These are phyloP conservation scores for Coprinellus micaceus DNA, from an alignment of 768 basidiomycete species.

Conservation along the genomic window DNA sequence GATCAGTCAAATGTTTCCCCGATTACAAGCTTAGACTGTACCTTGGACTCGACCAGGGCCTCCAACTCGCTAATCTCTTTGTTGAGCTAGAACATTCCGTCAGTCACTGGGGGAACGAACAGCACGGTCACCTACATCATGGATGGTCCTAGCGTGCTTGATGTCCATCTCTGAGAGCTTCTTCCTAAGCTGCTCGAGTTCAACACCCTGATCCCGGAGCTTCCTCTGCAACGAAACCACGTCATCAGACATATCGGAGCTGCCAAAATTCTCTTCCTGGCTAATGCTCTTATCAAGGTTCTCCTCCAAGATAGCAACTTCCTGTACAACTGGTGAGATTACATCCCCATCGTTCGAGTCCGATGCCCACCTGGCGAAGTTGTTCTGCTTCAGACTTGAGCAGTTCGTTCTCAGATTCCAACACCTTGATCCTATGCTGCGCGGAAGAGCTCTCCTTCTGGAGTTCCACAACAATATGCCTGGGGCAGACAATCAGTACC, in stretches of 20 bases:
- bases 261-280: conserved; percentile 39
- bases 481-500: conserved; percentile 19
- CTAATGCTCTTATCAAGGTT: conserved; percentile 61
- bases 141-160: conserved; percentile 65
- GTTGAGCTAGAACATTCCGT: conserved; percentile 54
- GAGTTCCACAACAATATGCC: conserved; percentile 85
- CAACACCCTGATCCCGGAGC: conserved; percentile 51
- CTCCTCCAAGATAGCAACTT: conserved; percentile 73
- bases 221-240: conserved; percentile 38
- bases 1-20: background rate
- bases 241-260: conserved; percentile 22
- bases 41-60: conserved; percentile 91
- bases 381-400: conserved; percentile 65
- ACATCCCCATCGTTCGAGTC: too few species aligned
- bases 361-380: conserved; percentile 58
- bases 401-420: conserved; percentile 74
- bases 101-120: background rate
- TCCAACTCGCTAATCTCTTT: conserved; percentile 93
- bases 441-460: conserved; percentile 72
- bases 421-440: conserved; percentile 61
- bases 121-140: conserved; percentile 52
- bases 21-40: conserved; percentile 23
- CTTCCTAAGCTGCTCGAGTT: conserved; percentile 69
- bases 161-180: conserved; percentile 67
- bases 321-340: conserved; percentile 36